phyloP scores from a whole-genome alignment of 306 rosid genomes.

The Hippophae tibetana region DNA sequence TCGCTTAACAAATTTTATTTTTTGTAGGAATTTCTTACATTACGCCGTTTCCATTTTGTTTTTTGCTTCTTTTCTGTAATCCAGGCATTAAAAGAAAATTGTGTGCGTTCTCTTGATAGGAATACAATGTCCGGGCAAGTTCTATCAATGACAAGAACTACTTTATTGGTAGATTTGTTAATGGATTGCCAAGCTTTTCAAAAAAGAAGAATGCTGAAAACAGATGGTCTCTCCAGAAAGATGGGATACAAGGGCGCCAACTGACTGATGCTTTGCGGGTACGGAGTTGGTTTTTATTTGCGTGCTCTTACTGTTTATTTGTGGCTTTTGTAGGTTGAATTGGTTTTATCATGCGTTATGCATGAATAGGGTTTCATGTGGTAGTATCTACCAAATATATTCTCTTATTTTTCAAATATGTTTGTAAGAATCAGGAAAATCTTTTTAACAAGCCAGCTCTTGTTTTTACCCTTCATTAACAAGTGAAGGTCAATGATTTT shows the following conservation, averaged over 20 bases:
- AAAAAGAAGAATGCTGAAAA: slow-evolving; percentile 83
- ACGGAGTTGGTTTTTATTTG: slow-evolving; percentile 15
- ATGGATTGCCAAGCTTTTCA: slow-evolving; percentile 84
- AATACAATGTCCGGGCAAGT: slow-evolving; percentile 83
- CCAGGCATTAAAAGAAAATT: not conserved
- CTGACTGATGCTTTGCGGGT: slow-evolving; percentile 68
- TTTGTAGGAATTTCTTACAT: not conserved
- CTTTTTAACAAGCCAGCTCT: too few species aligned
- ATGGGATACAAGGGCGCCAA: slow-evolving; percentile 78
- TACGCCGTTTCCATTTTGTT: not conserved
- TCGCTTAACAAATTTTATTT: not conserved
- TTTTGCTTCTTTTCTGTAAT: not conserved
- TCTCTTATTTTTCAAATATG: too few species aligned
- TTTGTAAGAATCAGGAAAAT: too few species aligned
- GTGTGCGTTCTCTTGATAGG: slow-evolving; percentile 33
- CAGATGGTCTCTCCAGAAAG: slow-evolving; percentile 76
- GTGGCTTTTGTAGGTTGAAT: not conserved
- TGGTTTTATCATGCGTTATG: not conserved
- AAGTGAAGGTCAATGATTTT: too few species aligned
- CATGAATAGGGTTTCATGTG: not conserved
- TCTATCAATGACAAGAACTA: slow-evolving; percentile 59
- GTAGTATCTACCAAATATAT: not conserved
- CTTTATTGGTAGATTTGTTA: slow-evolving; percentile 67
- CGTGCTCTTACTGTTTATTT: not conserved
- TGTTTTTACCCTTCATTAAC: too few species aligned